Percentiles rank a stretch among this genome's conserved stretches.
Evolutionary conservation across 2,329 filamentous ascomycete species (phyloP).

Genomic region (Neodidymelliopsis sp.): DNA sequence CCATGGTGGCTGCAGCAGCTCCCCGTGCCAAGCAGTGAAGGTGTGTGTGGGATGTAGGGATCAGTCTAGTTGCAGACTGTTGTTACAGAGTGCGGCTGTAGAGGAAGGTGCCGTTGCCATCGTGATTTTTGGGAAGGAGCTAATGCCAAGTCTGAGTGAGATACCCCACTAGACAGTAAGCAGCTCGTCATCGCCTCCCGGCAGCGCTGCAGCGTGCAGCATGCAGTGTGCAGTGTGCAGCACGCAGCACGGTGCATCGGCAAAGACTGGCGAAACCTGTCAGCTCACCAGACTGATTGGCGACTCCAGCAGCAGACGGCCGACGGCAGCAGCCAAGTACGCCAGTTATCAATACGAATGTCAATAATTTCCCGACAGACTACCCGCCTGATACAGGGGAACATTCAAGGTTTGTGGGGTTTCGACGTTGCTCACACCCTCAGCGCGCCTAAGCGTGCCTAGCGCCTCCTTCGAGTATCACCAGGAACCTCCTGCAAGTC

Average conservation of each 20-base stretch:
- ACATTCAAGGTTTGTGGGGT: slow-evolving; percentile 31
- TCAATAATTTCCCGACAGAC: slow-evolving; percentile 32
- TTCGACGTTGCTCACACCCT: slow-evolving; percentile 14
- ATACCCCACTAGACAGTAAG: slow-evolving; percentile 6
- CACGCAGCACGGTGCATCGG: slow-evolving; percentile 6
- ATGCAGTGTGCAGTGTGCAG: background rate
- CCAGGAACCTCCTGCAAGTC: slow-evolving; percentile 22
- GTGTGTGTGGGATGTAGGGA: slow-evolving; percentile 3
- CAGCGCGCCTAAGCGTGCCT: slow-evolving; percentile 18
- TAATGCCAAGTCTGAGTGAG: slow-evolving; percentile 17
- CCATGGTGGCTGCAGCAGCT: slow-evolving; percentile 39
- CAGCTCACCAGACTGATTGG: slow-evolving; percentile 19
- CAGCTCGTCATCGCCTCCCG: slow-evolving; percentile 3
- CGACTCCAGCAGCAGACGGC: slow-evolving; percentile 10
- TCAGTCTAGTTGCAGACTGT: slow-evolving; percentile 6
- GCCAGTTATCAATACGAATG: slow-evolving; percentile 25
- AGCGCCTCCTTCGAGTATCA: slow-evolving; percentile 17
- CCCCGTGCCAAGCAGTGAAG: slow-evolving; percentile 12
- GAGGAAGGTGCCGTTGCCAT: slow-evolving; percentile 16
- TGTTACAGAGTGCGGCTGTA: slow-evolving; percentile 10
- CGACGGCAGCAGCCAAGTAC: slow-evolving; percentile 16
- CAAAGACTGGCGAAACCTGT: slow-evolving; percentile 10
- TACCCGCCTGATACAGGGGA: slow-evolving; percentile 26
- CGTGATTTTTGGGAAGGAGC: slow-evolving; percentile 9
- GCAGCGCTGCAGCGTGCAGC: too few species aligned